Evolutionary conservation across 2,329 filamentous ascomycete species (phyloP), one percentile per base, ranked within the genome.

Genomic region (Xylogone sp.): DNA sequence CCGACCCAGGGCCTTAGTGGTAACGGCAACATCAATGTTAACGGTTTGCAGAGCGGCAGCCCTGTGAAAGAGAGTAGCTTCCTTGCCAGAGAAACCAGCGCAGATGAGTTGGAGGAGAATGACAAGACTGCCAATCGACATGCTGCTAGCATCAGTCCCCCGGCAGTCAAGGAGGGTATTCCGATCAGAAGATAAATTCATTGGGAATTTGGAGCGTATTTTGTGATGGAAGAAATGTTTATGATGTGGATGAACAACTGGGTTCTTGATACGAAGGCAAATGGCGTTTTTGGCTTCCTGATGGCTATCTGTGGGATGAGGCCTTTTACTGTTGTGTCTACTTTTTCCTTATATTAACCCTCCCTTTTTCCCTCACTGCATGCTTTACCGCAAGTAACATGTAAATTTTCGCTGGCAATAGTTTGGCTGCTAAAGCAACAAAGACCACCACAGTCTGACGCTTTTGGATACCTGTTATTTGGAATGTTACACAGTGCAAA

Each of bases 21-120:
- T 48, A 75, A 71, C 61, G 69, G 68, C 65, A 70, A 63, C 62
- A 73, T 64, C 64, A 72, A 66, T 58, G 75, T 69, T 61, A 71
- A 71, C 56, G 69, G 69, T 50, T 67, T 76, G 56, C 80, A 84
- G 60, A 80, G 82, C 56, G 86, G 88, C 56, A 94, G 88, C 68
- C 92, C 93, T 1, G 83, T 94, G 62, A 97, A 96, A 75, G 93
- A 97, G 75, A 85, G 83, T 70, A 95, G 88, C 73, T 90, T 90
- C 68, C 75, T 96, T 66, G 84, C 96, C 68, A 82, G 88, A 57
- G 88, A 91, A 71, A 90, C 88, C 6, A 95, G 84, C 66, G 82
- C 72, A 49, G 84, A 88, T 52, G 75, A 83, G 55, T 66, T 73
- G 46, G 72, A 73, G 53, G 64, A 65, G 42, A 72, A 78, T 60